Base-by-base conservation (phyloP, 352 stramenopile species). In the Pythium oligandrum region DNA sequence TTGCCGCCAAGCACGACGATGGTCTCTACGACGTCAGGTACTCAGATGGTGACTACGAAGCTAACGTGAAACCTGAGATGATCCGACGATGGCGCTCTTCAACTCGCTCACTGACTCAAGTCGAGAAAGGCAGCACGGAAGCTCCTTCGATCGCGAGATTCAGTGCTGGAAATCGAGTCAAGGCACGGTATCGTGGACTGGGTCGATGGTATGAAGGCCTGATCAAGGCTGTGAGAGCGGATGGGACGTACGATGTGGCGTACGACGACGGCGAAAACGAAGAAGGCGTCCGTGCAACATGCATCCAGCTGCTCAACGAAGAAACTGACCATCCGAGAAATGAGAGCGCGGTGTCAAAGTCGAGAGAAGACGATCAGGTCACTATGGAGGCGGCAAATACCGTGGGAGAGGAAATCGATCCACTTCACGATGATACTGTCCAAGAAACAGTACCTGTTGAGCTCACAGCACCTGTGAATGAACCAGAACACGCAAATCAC, bases 221-320 rank as follows among this genome's bases (percentile, higher is more conserved):
- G 12, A n/a, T 57, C 12, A 34, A 5, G 1, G 10, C 11, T 1
- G 48, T 54, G 7, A 4, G 32, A 8, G 50, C 32, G 6, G 32
- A 56, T 10, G 59, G 50, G 12, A 35, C 38, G 6, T 75, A 66
- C 40, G 57, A 70, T 10, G 36, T 73, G 3, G 12, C 36, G 1
- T 71, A 71, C 12, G 61, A 70, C 33, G 64, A 72, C 17, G 70
- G 61, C 6, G 53, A 70, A n/a, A 47, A 62, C 17, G 70, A 78
- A 38, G 53, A 34, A 2, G 55, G 53, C 12, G 63, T 78, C 17
- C 17, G 17, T 26, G 17, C 17, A 26, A 26, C 17, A 26, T 26
- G 17, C 17, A 26, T 26, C 17, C 17, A 26, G 17, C 17, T 26
- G 17, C 17, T 26, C 17, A 26, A 26, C 17, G 17, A 26, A 26